Percentiles rank a stretch among this genome's conserved stretches.
These are phyloP conservation scores for Cordyceps cicadae DNA, from an alignment of 2,329 filamentous ascomycete species.

Conservation along the genomic window DNA sequence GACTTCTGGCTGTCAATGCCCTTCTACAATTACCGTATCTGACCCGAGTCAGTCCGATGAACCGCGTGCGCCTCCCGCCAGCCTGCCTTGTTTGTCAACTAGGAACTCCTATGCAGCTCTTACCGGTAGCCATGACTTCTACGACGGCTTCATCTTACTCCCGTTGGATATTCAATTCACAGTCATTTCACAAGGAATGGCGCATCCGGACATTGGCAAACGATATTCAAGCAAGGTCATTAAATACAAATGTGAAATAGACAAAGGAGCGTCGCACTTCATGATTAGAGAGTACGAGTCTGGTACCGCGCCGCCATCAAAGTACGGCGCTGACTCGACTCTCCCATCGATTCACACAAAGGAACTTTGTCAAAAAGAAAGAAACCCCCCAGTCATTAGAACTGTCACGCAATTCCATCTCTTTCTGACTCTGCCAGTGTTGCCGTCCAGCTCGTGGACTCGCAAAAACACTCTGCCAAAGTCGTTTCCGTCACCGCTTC, in stretches of 20 bases:
- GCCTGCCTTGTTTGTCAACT: too few relatives aligned
- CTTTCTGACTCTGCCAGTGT: neutral
- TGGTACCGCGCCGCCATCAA: conserved; percentile 7
- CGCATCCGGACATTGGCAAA: neutral
- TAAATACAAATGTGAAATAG: conserved; percentile 3
- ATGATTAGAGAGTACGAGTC: conserved; percentile 7
- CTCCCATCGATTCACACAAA: conserved; percentile 2
- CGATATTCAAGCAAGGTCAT: neutral
- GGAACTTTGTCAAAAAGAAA: neutral
- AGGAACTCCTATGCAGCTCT: neutral
- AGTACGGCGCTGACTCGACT: neutral
- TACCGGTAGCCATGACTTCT: neutral
- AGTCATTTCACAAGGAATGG: neutral
- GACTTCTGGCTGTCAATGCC: neutral
- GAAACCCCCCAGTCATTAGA: neutral
- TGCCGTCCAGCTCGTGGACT: neutral
- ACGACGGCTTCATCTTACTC: too few relatives aligned
- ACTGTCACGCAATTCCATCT: neutral
- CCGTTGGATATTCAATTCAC: neutral
- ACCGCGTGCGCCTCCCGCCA: too few relatives aligned
- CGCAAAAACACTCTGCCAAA: neutral
- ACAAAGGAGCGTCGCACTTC: neutral
- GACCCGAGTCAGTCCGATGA: too few relatives aligned
- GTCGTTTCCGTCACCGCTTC: neutral
- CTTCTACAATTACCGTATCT: too few relatives aligned